A percentile compares a stretch with the other conserved stretches of the same genome.
phyloP scores from a whole-genome alignment of 2,329 filamentous ascomycete genomes.

The Helminthosporium solani region DNA sequence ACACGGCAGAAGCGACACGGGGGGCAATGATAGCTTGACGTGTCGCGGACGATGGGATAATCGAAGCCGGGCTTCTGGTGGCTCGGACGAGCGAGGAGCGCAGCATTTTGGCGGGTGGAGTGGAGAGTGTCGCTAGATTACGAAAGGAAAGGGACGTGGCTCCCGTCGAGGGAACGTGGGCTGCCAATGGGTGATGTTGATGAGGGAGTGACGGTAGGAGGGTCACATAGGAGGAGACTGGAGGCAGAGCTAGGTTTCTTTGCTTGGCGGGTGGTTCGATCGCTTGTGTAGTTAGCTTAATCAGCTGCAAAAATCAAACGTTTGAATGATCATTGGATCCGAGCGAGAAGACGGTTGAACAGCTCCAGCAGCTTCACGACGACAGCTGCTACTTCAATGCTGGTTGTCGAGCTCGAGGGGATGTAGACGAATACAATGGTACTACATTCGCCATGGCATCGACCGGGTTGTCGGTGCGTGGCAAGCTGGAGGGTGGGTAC shows the following conservation, averaged over 20 bases:
- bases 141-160: conserved; percentile 30
- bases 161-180: conserved; percentile 39
- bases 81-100: conserved; percentile 44
- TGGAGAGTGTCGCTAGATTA: conserved; percentile 40
- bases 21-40: conserved; percentile 33
- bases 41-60: conserved; percentile 37
- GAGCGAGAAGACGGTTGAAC: neutral
- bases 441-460: neutral
- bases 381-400: conserved; percentile 6
- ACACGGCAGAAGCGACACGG: conserved; percentile 39
- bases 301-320: neutral
- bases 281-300: neutral
- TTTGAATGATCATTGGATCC: neutral
- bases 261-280: no score
- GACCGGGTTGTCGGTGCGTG: neutral
- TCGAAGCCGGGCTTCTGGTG: conserved; percentile 37
- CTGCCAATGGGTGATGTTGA: conserved; percentile 42
- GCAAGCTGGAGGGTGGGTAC: neutral
- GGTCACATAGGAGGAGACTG: conserved; percentile 14
- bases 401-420: conserved; percentile 7
- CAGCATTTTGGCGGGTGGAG: conserved; percentile 40
- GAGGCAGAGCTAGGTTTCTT: no score
- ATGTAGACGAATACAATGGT: neutral
- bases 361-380: neutral
- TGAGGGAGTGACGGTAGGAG: conserved; percentile 28